These are phyloP conservation scores for Turnera subulata DNA, from an alignment of 345 rosid genomes.

Conservation along the genomic window DNA sequence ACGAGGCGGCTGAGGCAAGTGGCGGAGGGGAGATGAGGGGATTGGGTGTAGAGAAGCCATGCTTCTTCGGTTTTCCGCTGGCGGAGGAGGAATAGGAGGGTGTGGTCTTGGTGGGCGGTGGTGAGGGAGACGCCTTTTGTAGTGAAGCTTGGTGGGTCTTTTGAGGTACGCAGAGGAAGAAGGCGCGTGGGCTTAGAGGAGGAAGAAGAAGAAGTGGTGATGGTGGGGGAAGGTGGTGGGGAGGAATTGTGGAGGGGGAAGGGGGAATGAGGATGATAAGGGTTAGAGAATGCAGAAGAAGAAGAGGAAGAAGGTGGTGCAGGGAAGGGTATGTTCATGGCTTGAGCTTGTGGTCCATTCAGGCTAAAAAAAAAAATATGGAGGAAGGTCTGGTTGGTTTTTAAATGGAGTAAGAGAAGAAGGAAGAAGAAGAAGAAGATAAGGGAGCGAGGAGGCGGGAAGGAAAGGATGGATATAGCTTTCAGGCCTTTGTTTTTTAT, in stretches of 20 bases:
- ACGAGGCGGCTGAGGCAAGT: slow-evolving; percentile 92
- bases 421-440: neutral
- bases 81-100: slow-evolving; percentile 72
- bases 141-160: slow-evolving; percentile 21
- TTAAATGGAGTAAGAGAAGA: too few species aligned
- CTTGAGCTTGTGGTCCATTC: slow-evolving; percentile 37
- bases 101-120: slow-evolving; percentile 37
- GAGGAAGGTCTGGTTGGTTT: too few species aligned
- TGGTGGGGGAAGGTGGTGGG: slow-evolving; percentile 24
- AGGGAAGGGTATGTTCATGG: slow-evolving; percentile 50
- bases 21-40: slow-evolving; percentile 60
- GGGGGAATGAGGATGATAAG: slow-evolving; percentile 24
- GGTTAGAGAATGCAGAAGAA: slow-evolving; percentile 16
- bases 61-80: slow-evolving; percentile 73
- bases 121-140: slow-evolving; percentile 23
- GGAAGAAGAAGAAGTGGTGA: slow-evolving; percentile 14
- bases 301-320: slow-evolving; percentile 17
- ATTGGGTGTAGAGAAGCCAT: slow-evolving; percentile 62
- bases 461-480: slow-evolving; percentile 13
- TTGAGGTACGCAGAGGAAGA: slow-evolving; percentile 21
- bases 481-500: neutral
- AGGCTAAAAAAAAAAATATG: too few species aligned
- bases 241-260: slow-evolving; percentile 8
- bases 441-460: neutral
- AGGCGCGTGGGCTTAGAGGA: slow-evolving; percentile 25